Evolutionary conservation across 225 moss, liverwort and hornwort genomes (phyloP), one percentile per base, ranked within the genome.

Genomic region (Lunularia cruciata): DNA sequence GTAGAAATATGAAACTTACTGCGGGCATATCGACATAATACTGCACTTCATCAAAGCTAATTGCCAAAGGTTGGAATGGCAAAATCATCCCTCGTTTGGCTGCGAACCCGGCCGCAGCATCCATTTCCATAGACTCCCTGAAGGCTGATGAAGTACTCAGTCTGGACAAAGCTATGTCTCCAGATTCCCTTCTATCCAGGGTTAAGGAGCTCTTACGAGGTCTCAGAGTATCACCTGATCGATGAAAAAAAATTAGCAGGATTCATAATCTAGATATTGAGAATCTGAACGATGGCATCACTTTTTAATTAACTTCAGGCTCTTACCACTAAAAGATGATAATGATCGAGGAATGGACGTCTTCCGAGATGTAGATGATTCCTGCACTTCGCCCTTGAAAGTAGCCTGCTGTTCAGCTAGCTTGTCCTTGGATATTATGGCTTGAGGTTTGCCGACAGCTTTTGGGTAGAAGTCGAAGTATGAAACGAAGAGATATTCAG

Each of bases 61-160:
- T 92, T 12, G 85, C 73, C 31, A 90, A 52, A 8, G 95, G 87
- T 69, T 88, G 84, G 76, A 95, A 95, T 0, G 90, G 95, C 58
- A 95, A 64, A 47, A 92, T 88, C 95, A 92, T 92, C 31, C 92
- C 95, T 51, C 72, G 60, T 58, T 73, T 80, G 1, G 76, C 33
- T 27, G 69, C 68, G 12, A 68, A 68, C 28, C 76, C 76, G 47
- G 27, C 8, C 20, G 31, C 8, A 2, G 2, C 45, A 20, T 36
- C 47, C 19, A 49, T 27, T n/a, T 45, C 69, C 33, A 57, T 57
- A 15, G 69, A 57, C 10, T 28, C 43, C 39, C 69, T 57, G 1
- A 2, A 49, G 19, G 51, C 37, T 71, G 53, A 60, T 22, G 49
- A 27, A 53, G 34, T 54, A 25, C 69, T 69, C 36, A 68, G 2